Conservation (phyloP, 2,329 filamentous ascomycete species). For the Hypoxylon sp. region DNA sequence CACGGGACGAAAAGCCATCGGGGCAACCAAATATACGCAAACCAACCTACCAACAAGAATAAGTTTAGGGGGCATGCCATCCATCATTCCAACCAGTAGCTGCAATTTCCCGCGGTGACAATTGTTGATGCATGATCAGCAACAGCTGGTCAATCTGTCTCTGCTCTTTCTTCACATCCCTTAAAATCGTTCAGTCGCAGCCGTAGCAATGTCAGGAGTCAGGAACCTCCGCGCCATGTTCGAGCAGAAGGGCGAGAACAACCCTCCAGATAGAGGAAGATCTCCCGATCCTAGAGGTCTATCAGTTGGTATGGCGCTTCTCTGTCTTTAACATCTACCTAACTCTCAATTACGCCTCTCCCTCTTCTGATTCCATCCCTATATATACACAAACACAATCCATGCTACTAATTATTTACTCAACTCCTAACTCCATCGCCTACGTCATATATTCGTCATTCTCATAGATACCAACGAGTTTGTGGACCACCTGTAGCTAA, state of each 20-base stretch:
- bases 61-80: slow-evolving; percentile 45
- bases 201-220: slow-evolving; percentile 72
- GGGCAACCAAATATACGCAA: slow-evolving; percentile 8
- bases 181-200: slow-evolving; percentile 53
- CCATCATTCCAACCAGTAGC: slow-evolving; percentile 42
- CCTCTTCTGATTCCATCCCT: slow-evolving; percentile 16
- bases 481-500: slow-evolving; percentile 49
- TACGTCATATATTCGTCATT: slow-evolving; percentile 45
- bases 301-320: slow-evolving; percentile 59
- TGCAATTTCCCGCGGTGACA: slow-evolving; percentile 51
- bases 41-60: slow-evolving; percentile 15
- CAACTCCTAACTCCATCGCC: slow-evolving; percentile 28
- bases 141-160: slow-evolving; percentile 47
- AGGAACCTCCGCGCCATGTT: slow-evolving; percentile 85
- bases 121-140: slow-evolving; percentile 43
- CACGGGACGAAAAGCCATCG: background rate
- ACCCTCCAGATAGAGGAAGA: slow-evolving; percentile 76
- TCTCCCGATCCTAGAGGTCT: slow-evolving; percentile 67
- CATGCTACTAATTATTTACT: slow-evolving; percentile 17
- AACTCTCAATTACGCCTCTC: background rate
- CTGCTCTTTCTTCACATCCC: slow-evolving; percentile 35
- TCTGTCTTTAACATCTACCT: slow-evolving; percentile 30
- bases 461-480: slow-evolving; percentile 32
- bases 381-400: slow-evolving; percentile 17
- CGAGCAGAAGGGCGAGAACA: slow-evolving; percentile 77